Evolutionary conservation across 2,329 filamentous ascomycete species (phyloP).

Genomic region (Fusarium pseudograminearum): DNA sequence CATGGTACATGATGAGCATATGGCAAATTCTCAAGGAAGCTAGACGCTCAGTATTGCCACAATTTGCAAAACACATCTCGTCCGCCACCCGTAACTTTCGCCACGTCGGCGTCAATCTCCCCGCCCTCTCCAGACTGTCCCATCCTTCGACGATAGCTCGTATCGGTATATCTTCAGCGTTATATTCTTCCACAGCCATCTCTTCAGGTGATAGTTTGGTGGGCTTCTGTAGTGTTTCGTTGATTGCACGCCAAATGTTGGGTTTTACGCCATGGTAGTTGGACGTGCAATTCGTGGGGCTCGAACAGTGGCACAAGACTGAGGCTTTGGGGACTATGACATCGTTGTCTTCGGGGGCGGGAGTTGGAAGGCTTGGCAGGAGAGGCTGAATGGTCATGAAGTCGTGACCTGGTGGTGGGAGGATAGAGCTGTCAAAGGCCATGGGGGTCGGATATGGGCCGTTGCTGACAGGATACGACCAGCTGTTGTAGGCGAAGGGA

Average conservation of each 20-base stretch:
- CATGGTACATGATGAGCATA: constrained; percentile 45
- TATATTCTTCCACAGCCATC: constrained; percentile 32
- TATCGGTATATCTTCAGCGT: constrained; percentile 45
- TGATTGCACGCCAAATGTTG: constrained; percentile 48
- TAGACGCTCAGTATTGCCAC: constrained; percentile 40
- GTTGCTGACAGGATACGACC: constrained; percentile 9
- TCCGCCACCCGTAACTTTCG: constrained; percentile 45
- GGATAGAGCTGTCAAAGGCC: constrained; percentile 19
- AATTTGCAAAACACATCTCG: constrained; percentile 41
- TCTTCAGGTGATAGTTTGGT: constrained; percentile 34
- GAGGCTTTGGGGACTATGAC: constrained; percentile 22
- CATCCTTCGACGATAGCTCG: constrained; percentile 47
- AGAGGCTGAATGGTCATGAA: constrained; percentile 5
- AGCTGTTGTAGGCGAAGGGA: constrained; percentile 20
- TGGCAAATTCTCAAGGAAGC: constrained; percentile 46
- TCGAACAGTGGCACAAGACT: constrained; percentile 25
- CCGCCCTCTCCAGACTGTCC: constrained; percentile 46
- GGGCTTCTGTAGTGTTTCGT: constrained; percentile 31
- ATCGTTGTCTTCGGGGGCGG: constrained; percentile 6
- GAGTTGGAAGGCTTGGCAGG: constrained; percentile 1
- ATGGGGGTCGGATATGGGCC: constrained; percentile 16
- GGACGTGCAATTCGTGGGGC: constrained; percentile 4
- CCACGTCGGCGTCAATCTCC: constrained; percentile 47
- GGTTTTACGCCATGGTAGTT: constrained; percentile 3
- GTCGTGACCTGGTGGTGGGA: constrained; percentile 1